Evolutionary conservation across 352 stramenopile genomes (phyloP).

Genomic region (Globisporangium nagaii): DNA sequence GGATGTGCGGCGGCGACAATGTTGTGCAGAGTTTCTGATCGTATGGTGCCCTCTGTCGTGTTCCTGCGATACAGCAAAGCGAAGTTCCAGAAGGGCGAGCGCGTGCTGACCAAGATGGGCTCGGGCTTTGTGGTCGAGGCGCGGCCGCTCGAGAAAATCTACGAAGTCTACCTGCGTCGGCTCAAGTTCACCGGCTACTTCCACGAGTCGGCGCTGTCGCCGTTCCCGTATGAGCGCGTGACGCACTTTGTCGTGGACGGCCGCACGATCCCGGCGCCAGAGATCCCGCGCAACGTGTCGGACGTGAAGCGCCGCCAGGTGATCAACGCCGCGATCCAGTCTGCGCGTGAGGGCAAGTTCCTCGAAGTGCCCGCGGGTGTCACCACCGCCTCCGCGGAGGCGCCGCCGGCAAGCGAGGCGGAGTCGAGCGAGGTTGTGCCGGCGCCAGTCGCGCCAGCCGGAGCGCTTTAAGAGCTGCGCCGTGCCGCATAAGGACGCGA

Average conservation of each 20-base stretch:
- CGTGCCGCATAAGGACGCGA: too few species aligned
- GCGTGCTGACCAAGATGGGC: constrained; percentile 69
- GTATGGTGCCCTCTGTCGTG: background rate
- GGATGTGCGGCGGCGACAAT: too few species aligned
- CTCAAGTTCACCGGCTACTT: constrained; percentile 69
- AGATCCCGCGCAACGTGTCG: constrained; percentile 60
- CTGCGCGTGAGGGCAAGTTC: constrained; percentile 31
- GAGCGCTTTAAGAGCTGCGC: background rate
- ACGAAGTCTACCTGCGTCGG: constrained; percentile 72
- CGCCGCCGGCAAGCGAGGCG: background rate
- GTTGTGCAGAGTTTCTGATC: background rate
- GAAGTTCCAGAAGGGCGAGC: constrained; percentile 74
- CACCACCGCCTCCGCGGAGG: background rate
- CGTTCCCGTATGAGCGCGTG: constrained; percentile 81
- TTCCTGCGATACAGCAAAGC: constrained; percentile 29
- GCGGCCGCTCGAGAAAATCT: constrained; percentile 61
- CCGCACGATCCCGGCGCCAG: constrained; percentile 51
- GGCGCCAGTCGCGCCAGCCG: background rate
- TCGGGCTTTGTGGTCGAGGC: constrained; percentile 71
- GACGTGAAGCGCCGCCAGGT: constrained; percentile 66
- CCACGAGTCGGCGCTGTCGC: constrained; percentile 51
- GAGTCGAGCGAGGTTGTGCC: background rate
- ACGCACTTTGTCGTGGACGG: constrained; percentile 84
- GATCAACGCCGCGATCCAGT: constrained; percentile 66
- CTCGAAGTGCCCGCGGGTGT: background rate